phyloP scores from a whole-genome alignment of 345 rosid genomes.

The Diplotaxis tenuifolia region DNA sequence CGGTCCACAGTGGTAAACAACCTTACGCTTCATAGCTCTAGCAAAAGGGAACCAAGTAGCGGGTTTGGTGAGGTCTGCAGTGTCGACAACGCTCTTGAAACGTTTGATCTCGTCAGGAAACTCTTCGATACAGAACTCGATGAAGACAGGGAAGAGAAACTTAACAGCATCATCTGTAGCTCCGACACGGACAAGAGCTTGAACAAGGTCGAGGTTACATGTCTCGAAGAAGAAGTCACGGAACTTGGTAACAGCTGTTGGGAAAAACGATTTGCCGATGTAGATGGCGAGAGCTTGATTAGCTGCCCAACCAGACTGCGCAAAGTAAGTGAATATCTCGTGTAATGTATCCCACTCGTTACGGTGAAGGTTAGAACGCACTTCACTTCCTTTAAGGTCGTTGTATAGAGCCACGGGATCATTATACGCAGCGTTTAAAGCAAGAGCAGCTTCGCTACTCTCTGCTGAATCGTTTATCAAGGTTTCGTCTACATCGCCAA shows the following conservation, averaged over 20 bases:
- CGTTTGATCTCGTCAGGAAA: constrained; percentile 75
- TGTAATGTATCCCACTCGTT: constrained; percentile 45
- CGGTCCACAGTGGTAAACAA: constrained; percentile 92
- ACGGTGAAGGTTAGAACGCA: constrained; percentile 38
- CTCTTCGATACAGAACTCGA: constrained; percentile 74
- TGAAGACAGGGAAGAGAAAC: constrained; percentile 81
- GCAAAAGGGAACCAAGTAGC: constrained; percentile 96
- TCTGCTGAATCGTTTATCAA: constrained; percentile 12
- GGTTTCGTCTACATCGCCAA: constrained; percentile 18
- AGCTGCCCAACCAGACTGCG: constrained; percentile 76
- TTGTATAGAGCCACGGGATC: constrained; percentile 60
- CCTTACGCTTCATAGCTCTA: constrained; percentile 83
- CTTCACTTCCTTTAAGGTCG: constrained; percentile 49
- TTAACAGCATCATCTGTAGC: constrained; percentile 62
- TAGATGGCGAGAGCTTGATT: constrained; percentile 85
- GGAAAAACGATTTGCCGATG: constrained; percentile 81
- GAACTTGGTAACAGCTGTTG: constrained; percentile 62
- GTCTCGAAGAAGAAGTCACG: constrained; percentile 50
- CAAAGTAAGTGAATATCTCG: constrained; percentile 52
- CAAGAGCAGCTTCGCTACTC: constrained; percentile 18
- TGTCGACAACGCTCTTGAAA: constrained; percentile 53
- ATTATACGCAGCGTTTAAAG: constrained; percentile 23
- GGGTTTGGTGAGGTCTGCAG: constrained; percentile 88
- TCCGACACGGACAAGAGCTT: constrained; percentile 59
- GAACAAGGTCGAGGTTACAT: constrained; percentile 46